Conservation (phyloP, 1,139 yeast genomes). For the Casaregolazyma suthepensis region DNA sequence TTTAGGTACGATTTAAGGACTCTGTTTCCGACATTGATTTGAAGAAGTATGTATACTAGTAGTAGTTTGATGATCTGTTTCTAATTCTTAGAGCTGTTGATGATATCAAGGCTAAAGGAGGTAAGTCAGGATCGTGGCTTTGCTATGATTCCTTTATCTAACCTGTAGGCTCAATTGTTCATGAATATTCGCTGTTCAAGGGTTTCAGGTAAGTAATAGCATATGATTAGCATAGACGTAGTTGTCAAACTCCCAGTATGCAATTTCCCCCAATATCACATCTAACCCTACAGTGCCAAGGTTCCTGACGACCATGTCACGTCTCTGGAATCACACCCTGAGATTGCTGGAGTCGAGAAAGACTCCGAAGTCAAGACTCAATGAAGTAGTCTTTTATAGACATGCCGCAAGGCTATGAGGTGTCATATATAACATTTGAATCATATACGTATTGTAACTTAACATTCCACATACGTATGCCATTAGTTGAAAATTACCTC, state of each 20-base stretch:
- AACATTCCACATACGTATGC: not conserved
- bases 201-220: constrained; percentile 23
- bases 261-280: not conserved
- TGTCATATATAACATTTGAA: not conserved
- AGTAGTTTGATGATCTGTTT: not conserved
- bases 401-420: not conserved
- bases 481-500: not conserved
- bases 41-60: constrained; percentile 17
- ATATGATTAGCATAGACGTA: constrained; percentile 3
- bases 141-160: constrained; percentile 1
- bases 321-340: constrained; percentile 24
- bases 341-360: constrained; percentile 28
- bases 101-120: constrained; percentile 21
- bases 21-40: constrained; percentile 22
- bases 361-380: constrained; percentile 29
- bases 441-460: not conserved
- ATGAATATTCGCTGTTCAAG: constrained; percentile 27
- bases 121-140: constrained; percentile 9
- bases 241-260: too few species aligned
- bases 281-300: constrained; percentile 19
- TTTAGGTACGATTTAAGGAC: constrained; percentile 26
- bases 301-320: constrained; percentile 28
- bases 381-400: constrained; percentile 3
- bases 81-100: constrained; percentile 18
- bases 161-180: constrained; percentile 18